These are phyloP conservation scores for Primulina tabacum DNA, from an alignment of 257 asterid species.

Conservation along the genomic window DNA sequence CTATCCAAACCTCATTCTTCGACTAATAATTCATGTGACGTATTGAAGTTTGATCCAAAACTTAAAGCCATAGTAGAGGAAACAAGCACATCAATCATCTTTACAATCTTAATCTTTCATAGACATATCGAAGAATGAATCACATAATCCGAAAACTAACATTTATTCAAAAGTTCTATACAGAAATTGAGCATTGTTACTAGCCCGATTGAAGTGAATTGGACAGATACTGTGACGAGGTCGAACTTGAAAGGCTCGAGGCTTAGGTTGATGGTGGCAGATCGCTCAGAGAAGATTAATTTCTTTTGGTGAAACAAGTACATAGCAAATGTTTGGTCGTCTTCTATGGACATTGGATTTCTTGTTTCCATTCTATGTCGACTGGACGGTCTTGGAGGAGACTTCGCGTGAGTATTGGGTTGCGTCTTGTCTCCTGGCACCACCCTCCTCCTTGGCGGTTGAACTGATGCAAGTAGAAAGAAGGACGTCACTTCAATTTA, in stretches of 20 bases:
- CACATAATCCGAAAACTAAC: not conserved
- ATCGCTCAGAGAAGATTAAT: conserved; percentile 30
- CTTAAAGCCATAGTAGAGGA: not conserved
- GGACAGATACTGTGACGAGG: conserved; percentile 30
- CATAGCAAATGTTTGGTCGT: conserved; percentile 29
- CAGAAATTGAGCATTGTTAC: conserved; percentile 41
- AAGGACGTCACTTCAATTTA: no score
- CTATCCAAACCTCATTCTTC: not conserved
- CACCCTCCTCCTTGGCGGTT: conserved; percentile 41
- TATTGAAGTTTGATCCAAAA: not conserved
- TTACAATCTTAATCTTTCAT: not conserved
- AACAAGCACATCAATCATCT: not conserved
- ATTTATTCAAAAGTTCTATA: not conserved
- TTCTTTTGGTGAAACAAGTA: conserved; percentile 34
- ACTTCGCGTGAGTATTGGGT: conserved; percentile 24
- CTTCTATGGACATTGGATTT: conserved; percentile 23
- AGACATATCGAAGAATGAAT: no score
- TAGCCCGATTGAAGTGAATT: conserved; percentile 42
- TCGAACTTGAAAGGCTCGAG: conserved; percentile 40
- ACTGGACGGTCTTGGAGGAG: conserved; percentile 22
- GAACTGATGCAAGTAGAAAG: conserved; percentile 14
- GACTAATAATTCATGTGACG: not conserved
- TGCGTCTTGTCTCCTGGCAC: conserved; percentile 26
- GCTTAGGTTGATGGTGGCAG: conserved; percentile 18
- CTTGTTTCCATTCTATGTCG: conserved; percentile 47